Base-by-base conservation (phyloP, 176 grass and related monocot genomes). In the Oryza glaberrima region DNA sequence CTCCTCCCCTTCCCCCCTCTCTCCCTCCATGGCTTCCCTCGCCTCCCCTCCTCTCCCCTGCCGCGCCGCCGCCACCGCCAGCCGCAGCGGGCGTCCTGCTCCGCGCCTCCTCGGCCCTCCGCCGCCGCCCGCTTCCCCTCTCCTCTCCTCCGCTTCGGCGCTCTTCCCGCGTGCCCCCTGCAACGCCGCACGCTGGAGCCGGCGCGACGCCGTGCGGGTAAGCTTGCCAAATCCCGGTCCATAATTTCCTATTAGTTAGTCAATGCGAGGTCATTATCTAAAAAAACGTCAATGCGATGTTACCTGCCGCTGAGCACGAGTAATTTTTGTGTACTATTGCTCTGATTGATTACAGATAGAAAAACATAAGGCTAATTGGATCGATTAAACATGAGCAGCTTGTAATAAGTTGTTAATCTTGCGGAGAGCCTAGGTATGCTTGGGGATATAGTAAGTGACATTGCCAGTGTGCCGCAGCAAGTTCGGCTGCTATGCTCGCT, bases 1-100 rank as follows among this genome's bases (percentile, higher is more conserved):
- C 48, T 48, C 40, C 70, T 48, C 40, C 52, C 61, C 7, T 2
- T 81, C 26, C 38, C 30, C 10, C 28, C 35, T 36, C 35, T 58
- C 28, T 14, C 43, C 49, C 49, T 15, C 48, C 84, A 87, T 90
- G 88, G 88, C 88, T 61, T 46, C 68, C 69, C 46, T 83, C 68
- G 83, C 69, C 28, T 75, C 80, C 28, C 75, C n/a, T 79, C 36
- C 75, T 9, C 75, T 83, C 32, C 47, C 74, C 4, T 49, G 47
- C 60, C 79, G 70, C 61, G 10, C 61, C 61, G 10, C 69, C 38
- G 4, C 30, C 4, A 15, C 61, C 19, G 54, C 8, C 11, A 16
- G 14, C 75, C 67, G 61, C 25, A 19, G 35, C 36, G 4, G 69
- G 5, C 49, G 19, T 32, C 60, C 34, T 7, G 19, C 3, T 8